Evolutionary conservation across 371 early-diverging fungal species (phyloP), one percentile per base, ranked within the genome.

Genomic region (Ecytonucleospora hepatopenaei): DNA sequence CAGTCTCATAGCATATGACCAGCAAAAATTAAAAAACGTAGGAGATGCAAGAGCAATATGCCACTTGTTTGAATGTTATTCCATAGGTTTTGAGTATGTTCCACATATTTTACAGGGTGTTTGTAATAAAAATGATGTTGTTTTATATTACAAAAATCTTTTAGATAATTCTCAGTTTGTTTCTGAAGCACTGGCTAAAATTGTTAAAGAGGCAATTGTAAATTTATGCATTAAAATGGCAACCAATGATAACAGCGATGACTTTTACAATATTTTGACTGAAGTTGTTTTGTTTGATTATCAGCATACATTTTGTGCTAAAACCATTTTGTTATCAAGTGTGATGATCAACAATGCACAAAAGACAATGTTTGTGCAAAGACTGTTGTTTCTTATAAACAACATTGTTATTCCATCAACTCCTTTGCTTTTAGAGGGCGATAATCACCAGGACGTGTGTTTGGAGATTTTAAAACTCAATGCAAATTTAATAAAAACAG

Each of bases 251-350:
- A 28, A 34, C 24, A 31, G 62, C 31, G 51, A 62, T 16, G 62
- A 47, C 3, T 70, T 68, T 51, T 27, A 67, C 21, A 65, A 68
- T 33, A 71, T 49, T 23, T 21, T 75, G 2, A 60, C 57, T 26
- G 71, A 65, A 33, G 68, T 31, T 28, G 33, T 75, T 28, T 48
- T 75, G 31, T 53, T 65, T 33, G 71, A 75, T 49, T 75, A 58
- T 48, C 66, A 68, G 30, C 61, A 51, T 27, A 62, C 31, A 2
- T 23, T 32, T 2, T 59, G 68, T n/a, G 56, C 67, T 47, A 28
- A 24, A 3, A 68, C 68, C 15, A 15, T 75, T 1, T 4, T 27
- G 53, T 46, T 75, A 21, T 58, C 59, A 0, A 34, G 51, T 35
- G 59, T 28, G 4, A 65, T 75, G 27, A 46, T 71, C 0, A 28